Evolutionary conservation across 163 green algal genomes (phyloP), one percentile per base, ranked within the genome.

Genomic region (Prototheca cutis): DNA sequence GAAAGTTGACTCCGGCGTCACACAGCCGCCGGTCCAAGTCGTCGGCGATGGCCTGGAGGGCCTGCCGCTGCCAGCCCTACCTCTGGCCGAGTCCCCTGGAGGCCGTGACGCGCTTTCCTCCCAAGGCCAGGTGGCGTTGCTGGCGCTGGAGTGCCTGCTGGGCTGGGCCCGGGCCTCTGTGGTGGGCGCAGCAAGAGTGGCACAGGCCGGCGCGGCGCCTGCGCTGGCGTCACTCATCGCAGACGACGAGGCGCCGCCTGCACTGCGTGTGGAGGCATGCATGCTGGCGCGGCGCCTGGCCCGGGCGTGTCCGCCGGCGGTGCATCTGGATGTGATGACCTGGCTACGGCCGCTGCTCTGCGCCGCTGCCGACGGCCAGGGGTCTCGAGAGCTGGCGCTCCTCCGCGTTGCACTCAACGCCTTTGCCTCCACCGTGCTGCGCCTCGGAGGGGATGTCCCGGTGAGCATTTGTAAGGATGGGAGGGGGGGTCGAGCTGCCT

Each of bases 281-380:
- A 2, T 19, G 48, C 32, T 72, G 21, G 55, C 54, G 23, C 23
- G 34, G 4, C 29, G 32, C 0, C 48, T 77, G 33, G 64, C 61
- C 1, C 45, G 30, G 19, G 55, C 55, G 27, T 27, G 27, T 24
- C 51, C 45, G 5, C 36, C 48, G 27, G 45, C 29, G 28, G 42
- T 74, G 29, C 27, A 30, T 4, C 65, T 82, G 57, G 61, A 61
- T 18, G 58, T 85, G 60, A 51, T 67, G 2, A 19, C 21, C 10
- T 89, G 80, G 74, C 63, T 89, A 52, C 70, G 80, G 59, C 80
- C 70, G 28, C 66, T 87, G 63, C 67, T 90, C 25, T 89, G 78
- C 70, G 74, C 85, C 30, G 79, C 80, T 21, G 84, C 82, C 0
- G 83, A 90, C 62, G 82, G 78, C 1, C 63, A 73, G 13, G 82